Evolutionary conservation across 768 basidiomycete genomes (phyloP).

Genomic region (Epithele typhae): DNA sequence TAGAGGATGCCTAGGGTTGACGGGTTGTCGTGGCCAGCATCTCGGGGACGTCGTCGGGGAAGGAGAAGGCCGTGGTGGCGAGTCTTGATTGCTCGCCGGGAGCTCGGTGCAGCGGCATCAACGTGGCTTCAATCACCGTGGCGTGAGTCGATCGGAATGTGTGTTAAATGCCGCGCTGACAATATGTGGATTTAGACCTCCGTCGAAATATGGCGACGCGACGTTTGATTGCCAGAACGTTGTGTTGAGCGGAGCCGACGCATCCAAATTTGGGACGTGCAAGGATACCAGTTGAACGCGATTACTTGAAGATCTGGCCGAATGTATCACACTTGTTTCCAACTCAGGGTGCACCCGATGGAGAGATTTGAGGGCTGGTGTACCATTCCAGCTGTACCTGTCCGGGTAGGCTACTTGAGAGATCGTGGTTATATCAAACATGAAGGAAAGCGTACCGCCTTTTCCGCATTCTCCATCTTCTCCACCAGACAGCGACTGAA

Average conservation of each 20-base stretch:
- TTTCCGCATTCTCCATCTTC: too few relatives aligned
- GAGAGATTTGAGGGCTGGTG: too few relatives aligned
- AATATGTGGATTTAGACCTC: constrained; percentile 20
- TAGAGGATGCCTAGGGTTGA: neutral
- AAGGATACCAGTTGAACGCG: constrained; percentile 7
- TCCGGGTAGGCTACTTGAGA: too few relatives aligned
- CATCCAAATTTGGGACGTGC: constrained; percentile 37
- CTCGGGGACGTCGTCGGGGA: constrained; percentile 50
- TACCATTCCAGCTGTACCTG: too few relatives aligned
- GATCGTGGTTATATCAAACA: too few relatives aligned
- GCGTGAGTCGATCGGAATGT: constrained; percentile 29
- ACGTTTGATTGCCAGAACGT: constrained; percentile 52
- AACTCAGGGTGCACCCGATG: too few relatives aligned
- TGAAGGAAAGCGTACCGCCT: too few relatives aligned
- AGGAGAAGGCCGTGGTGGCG: constrained; percentile 44
- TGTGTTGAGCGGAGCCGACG: constrained; percentile 40
- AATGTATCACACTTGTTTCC: too few relatives aligned
- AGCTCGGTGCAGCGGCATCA: constrained; percentile 45
- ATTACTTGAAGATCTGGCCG: too few relatives aligned
- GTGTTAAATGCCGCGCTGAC: neutral
- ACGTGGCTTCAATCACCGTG: constrained; percentile 41
- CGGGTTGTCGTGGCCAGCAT: constrained; percentile 33
- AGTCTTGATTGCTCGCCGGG: constrained; percentile 53
- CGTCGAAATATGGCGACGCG: constrained; percentile 37
- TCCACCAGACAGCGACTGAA: too few relatives aligned